Base-by-base conservation (phyloP, 495 filamentous ascomycete genomes). In the Thozetella sp. region DNA sequence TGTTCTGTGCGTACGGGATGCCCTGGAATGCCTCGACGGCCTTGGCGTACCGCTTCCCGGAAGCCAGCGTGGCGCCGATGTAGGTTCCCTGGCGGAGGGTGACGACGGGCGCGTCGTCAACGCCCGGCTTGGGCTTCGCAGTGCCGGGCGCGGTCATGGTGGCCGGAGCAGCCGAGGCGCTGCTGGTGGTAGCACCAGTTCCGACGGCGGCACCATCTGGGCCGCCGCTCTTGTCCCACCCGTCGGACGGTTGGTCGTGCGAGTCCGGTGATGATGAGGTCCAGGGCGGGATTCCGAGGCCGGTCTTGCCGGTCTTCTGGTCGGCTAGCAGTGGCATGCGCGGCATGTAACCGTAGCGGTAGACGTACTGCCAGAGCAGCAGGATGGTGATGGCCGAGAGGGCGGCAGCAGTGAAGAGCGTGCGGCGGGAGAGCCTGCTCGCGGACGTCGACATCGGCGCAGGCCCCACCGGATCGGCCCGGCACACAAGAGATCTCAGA, bases 1-100 rank as follows among this genome's bases (percentile, higher is more conserved):
- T 84, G 0, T 80, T 74, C 53, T 83, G 69, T 1, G 82, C 86
- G 62, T 84, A 90, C 1, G 84, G 87, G 57, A 90, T 78, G 17
- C 86, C 86, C n/a, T 80, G 70, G 60, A 83, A 90, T 9, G 64
- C 80, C 48, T 90, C 83, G 22, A 88, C 59, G 11, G 75, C 61
- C 56, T 79, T 76, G 1, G 84, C 79, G 37, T 71, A 73, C 27
- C 62, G 60, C 15, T 70, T 61, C 53, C 70, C 73, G 9, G 72
- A 58, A 9, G 71, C 37, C 22, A 83, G 62, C 45, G 75, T 71
- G 20, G 74, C 68, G 30, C 86, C 86, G 10, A 86, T 61, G 52
- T 87, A 78, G 0, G 66, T 78, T 25, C 86, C 86, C 66, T 89
- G 85, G n/a, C 63, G 61, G 34, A 87, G 63, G 12, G 56, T 62